Base-by-base conservation (phyloP, 768 basidiomycete genomes). In the Tylopilus rubrobrunneus region DNA sequence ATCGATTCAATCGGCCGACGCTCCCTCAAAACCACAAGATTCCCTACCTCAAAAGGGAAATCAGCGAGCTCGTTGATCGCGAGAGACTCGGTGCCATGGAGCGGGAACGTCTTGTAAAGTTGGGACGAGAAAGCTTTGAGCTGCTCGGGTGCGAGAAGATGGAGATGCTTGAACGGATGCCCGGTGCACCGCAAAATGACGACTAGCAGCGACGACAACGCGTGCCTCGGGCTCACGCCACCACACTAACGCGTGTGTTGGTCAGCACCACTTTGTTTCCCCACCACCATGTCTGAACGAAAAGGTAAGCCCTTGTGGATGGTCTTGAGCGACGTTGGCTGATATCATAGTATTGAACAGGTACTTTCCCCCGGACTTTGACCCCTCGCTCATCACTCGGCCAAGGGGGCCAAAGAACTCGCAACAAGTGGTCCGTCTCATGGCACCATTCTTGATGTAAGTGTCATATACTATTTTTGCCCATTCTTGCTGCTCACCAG, bases 401-500 rank as follows among this genome's bases (percentile, higher is more conserved):
- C 77, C 93, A 64, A 92, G 88, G 70, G 82, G 85, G 58, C 88
- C 91, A 52, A 93, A 89, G 80, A 95, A 96, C 71, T 89, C 89
- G 14, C 97, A 99, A 67, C 93, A 97, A 75, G 90, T 95, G 54
- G 93, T 99, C 55, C 91, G 96, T 78, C 81, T 99, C 46, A 99
- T 99, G 97, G 96, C 97, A 4, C 97, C 97, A 0, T 99, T 98
- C 71, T 96, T 93, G 5, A 99, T 99, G 97, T 87, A 72, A 60
- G 83, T 74, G 14, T 33, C 11, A 46, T 27, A 11, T 41, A 48
- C 10, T 7, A 8, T 31, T 8, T 36, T 23, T 0, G 2, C 27
- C 25, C 11, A 17, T 27, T 55, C 39, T 59, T 42, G 28, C 10
- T 8, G 31, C 11, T 39, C 2, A 45, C 56, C 4, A n/a, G 33